Base-by-base conservation (phyloP, 2,329 filamentous ascomycete genomes). In the Cladobotryum protrusum region DNA sequence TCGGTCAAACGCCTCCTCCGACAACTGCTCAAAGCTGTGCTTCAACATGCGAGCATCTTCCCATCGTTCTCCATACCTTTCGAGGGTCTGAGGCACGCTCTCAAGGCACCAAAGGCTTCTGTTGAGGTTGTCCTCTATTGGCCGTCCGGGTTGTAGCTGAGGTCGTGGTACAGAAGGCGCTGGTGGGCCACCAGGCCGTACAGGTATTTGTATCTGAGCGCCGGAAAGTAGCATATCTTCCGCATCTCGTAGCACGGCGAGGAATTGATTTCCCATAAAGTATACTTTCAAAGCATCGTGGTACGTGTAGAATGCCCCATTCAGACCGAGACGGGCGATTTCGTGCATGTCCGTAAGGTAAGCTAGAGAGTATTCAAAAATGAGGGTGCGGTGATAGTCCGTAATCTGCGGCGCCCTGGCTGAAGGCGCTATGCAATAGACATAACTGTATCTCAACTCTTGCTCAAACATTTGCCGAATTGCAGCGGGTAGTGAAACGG, bases 401-500 rank as follows among this genome's bases (percentile, higher is more conserved):
- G 82, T 85, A 45, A 91, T 82, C 18, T 79, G 74, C 0, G 88
- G 87, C 3, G 87, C 82, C 42, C 86, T 78, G 1, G 83, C 81
- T 34, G 86, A 91, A 1, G 90, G 89, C 1, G 89, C 89, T 7
- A 96, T 78, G 50, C 92, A 87, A 65, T 96, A 89, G 19, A 96
- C 86, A 59, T 89, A 93, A 62, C 89, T 95, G 71, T 96, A 97
- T 43, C 92, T 79, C 39, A 95, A 70, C 63, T 99, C 93, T 14
- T 96, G 80, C 55, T 93, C 86, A 61, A 96, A 95, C 56, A 91
- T 81, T 43, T 86, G 79, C 36, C 83, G 79, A 55, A 91, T 84
- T 20, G 80, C 77, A 0, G 77, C 71, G 0, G 86, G 78, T 0
- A 87, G 76, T 2, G 76, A 78, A 35, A 75, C 70, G 0, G 89